Evolutionary conservation across 805 yeast genomes (phyloP), one percentile per base, ranked within the genome.

Genomic region (Myxozyma udenii): DNA sequence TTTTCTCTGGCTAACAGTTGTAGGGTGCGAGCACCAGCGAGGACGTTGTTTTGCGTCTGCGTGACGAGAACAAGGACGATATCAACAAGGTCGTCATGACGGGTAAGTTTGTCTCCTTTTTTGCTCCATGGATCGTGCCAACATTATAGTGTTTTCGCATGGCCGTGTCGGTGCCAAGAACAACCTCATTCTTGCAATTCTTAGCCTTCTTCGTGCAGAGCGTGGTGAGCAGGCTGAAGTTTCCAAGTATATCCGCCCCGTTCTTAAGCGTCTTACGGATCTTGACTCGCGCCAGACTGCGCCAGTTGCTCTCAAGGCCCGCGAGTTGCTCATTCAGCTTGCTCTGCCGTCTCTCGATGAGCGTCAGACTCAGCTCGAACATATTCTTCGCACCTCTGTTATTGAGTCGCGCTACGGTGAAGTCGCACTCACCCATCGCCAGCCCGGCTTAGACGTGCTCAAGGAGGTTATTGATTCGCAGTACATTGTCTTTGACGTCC

Each of bases 331-430:
- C 64, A 93, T 93, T 64, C 96, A 90, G 76, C 93, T 97, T 69
- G 88, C 98, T 26, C 77, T 93, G 72, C 99, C 99, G 35, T 89
- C 98, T 2, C 84, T 89, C 58, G 83, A 87, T 70, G 99, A 93
- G 73, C 83, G 98, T 74, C 84, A 95, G 28, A 97, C 91, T 69
- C 98, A 95, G 74, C 79, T 93, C 66, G 98, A 95, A 74, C 97
- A 91, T 69, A 93, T 93, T 63, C 78, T 93, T 71, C 83, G 88
- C 70, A 81, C 95, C 7, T 83, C 96, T 33, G 98, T 93, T 44
- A 86, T 90, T 62, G 89, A 86, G 63, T 80, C 95, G 28, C 79
- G 84, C 25, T 93, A 90, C 65, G 98, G 98, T 63, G 95, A 87
- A 63, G 78, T 84, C 41, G 85, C 83, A 52, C 72, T 78, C 35